Base-by-base conservation (phyloP, 176 grass and related monocot genomes). In the Triticum urartu region DNA sequence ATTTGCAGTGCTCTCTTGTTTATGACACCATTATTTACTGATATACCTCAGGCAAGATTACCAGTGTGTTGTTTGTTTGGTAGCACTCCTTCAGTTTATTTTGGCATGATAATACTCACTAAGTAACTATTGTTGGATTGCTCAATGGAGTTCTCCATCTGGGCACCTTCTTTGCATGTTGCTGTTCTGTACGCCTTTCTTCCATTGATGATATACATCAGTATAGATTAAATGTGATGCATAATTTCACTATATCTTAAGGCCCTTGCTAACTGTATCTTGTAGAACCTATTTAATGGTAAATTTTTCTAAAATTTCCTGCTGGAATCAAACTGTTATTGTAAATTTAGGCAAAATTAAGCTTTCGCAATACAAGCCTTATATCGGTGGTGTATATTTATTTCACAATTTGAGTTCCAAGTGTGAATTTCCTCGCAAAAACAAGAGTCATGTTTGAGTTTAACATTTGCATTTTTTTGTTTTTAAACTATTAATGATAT, bases 11-110 rank as follows among this genome's bases (percentile, higher is more conserved):
- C 91, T 86, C 93, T 98, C 85, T 85, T 95, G 77, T 98, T 98
- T 94, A 84, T 98, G 90, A 98, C 96, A 54, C 93, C 93, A 88
- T 88, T 98, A 86, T 98, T 95, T 85, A 95, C 83, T 76, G 93
- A 98, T 61, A 98, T 98, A 86, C 96, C 96, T 89, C 96, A 98
- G 93, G 96, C 94, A 88, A 59, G 72, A 78, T 50, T 89, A n/a
- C 20, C 60, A 24, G 74, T 79, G 28, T 62, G 50, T 85, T 69
- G 50, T 80, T 42, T 8, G 35, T 85, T 36, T 64, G 32, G 28
- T 74, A 5, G 20, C 34, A 54, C 28, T 72, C 26, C 9, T 15
- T 22, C 9, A 87, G 59, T 47, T 21, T 21, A 8, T 21, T 20
- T 56, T 7, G 54, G 18, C 7, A 59, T 59, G 18, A 21, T 59